Evolutionary conservation across 129 eudicot species (phyloP), one percentile per base, ranked within the genome.

Genomic region (Pseudognaphalium luteoalbum): DNA sequence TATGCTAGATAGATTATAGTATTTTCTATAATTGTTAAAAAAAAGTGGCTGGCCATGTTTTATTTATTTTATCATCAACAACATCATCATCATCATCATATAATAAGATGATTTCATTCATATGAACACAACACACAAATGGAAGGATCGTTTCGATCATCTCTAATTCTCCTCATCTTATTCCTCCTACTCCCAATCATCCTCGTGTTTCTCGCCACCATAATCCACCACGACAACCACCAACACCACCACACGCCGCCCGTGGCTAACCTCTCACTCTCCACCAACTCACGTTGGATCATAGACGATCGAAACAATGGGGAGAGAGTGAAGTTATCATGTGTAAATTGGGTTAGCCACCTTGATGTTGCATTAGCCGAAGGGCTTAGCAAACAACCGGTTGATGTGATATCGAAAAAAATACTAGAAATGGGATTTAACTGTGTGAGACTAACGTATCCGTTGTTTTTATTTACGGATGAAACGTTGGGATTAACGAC

Each of bases 381-480:
- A 60, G 98, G 98, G 62, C 89, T 92, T 41, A 92, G 89, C 84
- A 86, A 83, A 65, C 92, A 88, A 77, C 88, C 98, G 9, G 84
- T 85, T 21, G 92, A 90, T 52, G 89, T 51, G 67, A 90, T 92
- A 22, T 83, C 96, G 5, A 69, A 73, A 80, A 73, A 75, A 57
- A 92, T 92, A 0, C 0, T 69, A 25, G 73, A 64, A 15, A 70
- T 86, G 92, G 95, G 96, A 14, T 92, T 90, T 66, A 92, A 92
- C 32, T 92, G 98, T 67, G 98, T 92, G 39, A 85, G 96, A 72
- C 77, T 92, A 14, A 92, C 98, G 58, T 92, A 92, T 92, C 96
- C 98, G 21, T 80, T 90, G 56, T 92, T 72, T 65, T 77, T 92
- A 82, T 81, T 81, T 66, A 88, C 95, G 0, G 79, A 92, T 77